Evolutionary conservation across 164 flowering plant genomes (phyloP).

Genomic region (Berberis vulgaris): DNA sequence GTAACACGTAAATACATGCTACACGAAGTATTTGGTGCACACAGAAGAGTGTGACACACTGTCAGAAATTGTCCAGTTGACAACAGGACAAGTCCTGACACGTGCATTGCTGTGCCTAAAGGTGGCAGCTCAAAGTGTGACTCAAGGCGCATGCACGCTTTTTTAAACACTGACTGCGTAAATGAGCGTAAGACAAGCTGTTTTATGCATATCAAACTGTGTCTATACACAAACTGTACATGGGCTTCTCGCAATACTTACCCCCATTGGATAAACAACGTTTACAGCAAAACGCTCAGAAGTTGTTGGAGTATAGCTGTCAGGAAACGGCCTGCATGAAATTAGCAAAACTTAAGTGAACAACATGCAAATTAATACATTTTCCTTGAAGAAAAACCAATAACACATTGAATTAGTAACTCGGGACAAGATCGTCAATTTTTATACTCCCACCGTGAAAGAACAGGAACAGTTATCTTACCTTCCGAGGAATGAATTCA

Average conservation of each 20-base stretch:
- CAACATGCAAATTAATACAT: not conserved
- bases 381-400: not conserved
- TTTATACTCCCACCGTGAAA: not conserved
- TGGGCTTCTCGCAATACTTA: slow-evolving; percentile 24
- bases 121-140: not conserved
- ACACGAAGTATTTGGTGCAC: no score
- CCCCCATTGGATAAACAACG: slow-evolving; percentile 61
- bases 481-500: slow-evolving; percentile 88
- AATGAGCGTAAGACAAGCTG: no score
- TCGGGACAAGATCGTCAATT: not conserved
- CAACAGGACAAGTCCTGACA: no score
- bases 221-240: not conserved
- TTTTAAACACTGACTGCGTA: not conserved
- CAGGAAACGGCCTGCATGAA: slow-evolving; percentile 60
- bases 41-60: no score
- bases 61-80: no score
- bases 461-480: slow-evolving; percentile 6
- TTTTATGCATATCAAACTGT: not conserved
- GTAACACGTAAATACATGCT: no score
- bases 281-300: slow-evolving; percentile 67
- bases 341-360: not conserved
- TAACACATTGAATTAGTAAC: not conserved
- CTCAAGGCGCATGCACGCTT: not conserved
- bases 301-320: slow-evolving; percentile 37
- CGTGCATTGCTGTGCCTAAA: no score